Base-by-base conservation (phyloP, 2,329 filamentous ascomycete genomes). In the Exophiala sp. region DNA sequence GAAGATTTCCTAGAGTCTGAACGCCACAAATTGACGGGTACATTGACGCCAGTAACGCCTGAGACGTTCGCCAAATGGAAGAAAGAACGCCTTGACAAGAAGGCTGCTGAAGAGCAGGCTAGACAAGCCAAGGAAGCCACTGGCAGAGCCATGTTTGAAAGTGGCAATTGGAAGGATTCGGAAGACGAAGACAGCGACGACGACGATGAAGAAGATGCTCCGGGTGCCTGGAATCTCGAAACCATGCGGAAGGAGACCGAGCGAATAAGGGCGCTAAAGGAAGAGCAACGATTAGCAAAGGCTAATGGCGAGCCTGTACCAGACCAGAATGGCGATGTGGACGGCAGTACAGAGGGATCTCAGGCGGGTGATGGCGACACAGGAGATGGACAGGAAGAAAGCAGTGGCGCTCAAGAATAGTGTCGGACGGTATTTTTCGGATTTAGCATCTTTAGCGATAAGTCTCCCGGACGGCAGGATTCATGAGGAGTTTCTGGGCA, bases 1-100 rank as follows among this genome's bases (percentile, higher is more conserved):
- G 94, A 99, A 76, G 94, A 99, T 71, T 99, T 96, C 79, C 76
- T 99, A 51, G 94, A 99, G 72, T 92, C 88, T 0, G 92, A 99
- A 76, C 84, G 94, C 64, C 91, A 96, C 77, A 97, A 97, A 74
- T 83, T 99, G 47, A 91, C 87, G 0, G 94, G 92, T 52, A 91
- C 80, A 1, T 79, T 97, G 47, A 99, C 95, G 1, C 95, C 95
- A 4, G 95, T 99, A 59, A 99, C 89, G 1, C 87, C 86, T 2
- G 94, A 99, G 69, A 81, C 84, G 1, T 99, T 99, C 68, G 90
- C 90, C 58, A 94, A 94, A 68, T 99, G 94, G 94, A 99, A 99
- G 81, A 86, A 91, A 75, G 88, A 95, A 49, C 87, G 94, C 41
- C 69, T 97, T 63, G 85, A 91, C 72, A 99, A 99, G 85, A 97